A percentile compares a stretch with the other conserved stretches of the same genome.
Evolutionary conservation across 2,329 filamentous ascomycete species (phyloP).

Genomic region (Hymenoscyphus repandus): DNA sequence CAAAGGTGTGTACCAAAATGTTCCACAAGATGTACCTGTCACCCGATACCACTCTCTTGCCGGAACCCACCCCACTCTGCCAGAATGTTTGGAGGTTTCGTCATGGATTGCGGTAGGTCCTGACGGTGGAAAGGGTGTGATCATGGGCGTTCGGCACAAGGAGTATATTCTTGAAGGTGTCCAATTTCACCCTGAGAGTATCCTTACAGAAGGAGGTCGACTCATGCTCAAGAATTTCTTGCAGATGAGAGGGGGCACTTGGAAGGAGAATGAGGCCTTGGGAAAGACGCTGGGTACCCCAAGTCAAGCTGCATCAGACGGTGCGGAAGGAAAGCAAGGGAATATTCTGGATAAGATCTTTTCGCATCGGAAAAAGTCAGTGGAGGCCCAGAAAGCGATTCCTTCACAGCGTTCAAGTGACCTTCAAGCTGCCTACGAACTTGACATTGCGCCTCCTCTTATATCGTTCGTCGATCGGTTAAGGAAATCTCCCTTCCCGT

Average conservation of each 20-base stretch:
- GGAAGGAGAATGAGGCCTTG: constrained; percentile 70
- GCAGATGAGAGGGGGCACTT: constrained; percentile 81
- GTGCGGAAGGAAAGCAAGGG: constrained; percentile 44
- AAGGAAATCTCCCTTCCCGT: constrained; percentile 74
- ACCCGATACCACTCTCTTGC: constrained; percentile 96
- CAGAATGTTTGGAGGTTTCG: constrained; percentile 78
- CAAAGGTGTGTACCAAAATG: constrained; percentile 84
- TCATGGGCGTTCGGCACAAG: constrained; percentile 96
- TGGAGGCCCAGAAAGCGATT: constrained; percentile 75
- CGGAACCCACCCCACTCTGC: constrained; percentile 82
- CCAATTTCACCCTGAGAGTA: constrained; percentile 97
- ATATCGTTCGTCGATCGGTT: constrained; percentile 76
- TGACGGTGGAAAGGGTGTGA: constrained; percentile 76
- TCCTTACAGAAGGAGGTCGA: constrained; percentile 82
- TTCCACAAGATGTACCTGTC: constrained; percentile 76
- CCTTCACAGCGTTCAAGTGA: constrained; percentile 80
- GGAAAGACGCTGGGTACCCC: constrained; percentile 37
- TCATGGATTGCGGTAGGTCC: constrained; percentile 78
- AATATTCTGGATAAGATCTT: constrained; percentile 94
- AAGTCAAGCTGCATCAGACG: constrained; percentile 19
- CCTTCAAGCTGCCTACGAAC: constrained; percentile 78
- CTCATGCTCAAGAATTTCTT: constrained; percentile 92
- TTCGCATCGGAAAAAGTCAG: constrained; percentile 67
- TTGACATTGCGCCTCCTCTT: constrained; percentile 78
- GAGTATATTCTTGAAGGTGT: constrained; percentile 89